Conservation (phyloP, 345 rosid genomes). For the Punica granatum region DNA sequence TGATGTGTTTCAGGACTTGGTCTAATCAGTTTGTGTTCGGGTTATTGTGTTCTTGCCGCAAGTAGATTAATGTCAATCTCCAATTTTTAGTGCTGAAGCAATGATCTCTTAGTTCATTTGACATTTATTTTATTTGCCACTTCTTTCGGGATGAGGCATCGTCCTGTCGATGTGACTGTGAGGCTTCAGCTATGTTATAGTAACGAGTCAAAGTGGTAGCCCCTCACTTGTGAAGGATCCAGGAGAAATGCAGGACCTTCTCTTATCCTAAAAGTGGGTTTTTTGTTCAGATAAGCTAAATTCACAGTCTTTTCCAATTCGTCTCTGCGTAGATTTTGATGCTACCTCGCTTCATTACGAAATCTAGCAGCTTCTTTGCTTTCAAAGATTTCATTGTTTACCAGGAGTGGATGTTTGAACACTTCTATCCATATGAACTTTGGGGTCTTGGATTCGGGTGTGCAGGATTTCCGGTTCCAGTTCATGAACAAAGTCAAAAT, state of each 20-base stretch:
- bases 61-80: neutral
- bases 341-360: neutral
- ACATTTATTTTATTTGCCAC: neutral
- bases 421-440: neutral
- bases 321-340: neutral
- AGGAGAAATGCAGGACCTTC: neutral
- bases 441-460: neutral
- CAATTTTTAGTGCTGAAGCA: neutral
- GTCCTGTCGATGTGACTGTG: neutral
- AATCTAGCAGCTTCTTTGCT: neutral
- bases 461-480: constrained; percentile 86
- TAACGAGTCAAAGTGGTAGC: neutral
- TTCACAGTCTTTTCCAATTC: neutral
- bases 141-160: neutral
- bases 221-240: neutral
- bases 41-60: neutral
- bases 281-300: neutral
- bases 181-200: neutral
- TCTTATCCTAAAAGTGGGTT: neutral
- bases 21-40: neutral
- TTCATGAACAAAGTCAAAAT: constrained; percentile 72
- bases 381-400: neutral
- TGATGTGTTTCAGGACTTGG: neutral
- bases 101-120: too few species aligned
- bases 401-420: neutral